phyloP scores from a whole-genome alignment of 2,329 filamentous ascomycete genomes.

The Aureobasidium subglaciale region DNA sequence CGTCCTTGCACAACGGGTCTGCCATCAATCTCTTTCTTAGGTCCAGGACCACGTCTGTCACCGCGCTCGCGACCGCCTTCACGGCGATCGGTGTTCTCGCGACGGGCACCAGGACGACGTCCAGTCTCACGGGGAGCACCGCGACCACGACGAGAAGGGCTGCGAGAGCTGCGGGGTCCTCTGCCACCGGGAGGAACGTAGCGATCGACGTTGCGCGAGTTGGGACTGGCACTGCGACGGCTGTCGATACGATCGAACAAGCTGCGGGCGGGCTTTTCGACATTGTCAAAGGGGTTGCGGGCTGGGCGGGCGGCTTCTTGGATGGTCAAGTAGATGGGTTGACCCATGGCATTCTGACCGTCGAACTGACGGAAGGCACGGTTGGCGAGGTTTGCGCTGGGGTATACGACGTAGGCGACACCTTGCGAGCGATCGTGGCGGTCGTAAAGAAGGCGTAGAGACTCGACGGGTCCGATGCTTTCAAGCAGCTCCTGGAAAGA shows the following conservation, averaged over 20 bases:
- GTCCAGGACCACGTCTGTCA: conserved; percentile 36
- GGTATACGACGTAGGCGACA: conserved; percentile 76
- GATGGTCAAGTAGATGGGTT: conserved; percentile 66
- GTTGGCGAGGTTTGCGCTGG: conserved; percentile 60
- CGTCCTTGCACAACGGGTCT: conserved; percentile 37
- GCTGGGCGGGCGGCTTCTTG: conserved; percentile 37
- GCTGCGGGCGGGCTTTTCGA: conserved; percentile 47
- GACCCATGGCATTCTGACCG: conserved; percentile 81
- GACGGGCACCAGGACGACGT: conserved; percentile 39
- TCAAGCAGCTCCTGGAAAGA: conserved; percentile 64
- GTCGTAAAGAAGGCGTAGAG: conserved; percentile 71
- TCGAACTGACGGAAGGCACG: conserved; percentile 74
- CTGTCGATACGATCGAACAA: conserved; percentile 58
- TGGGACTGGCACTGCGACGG: conserved; percentile 39
- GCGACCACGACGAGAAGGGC: conserved; percentile 45
- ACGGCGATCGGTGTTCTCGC: conserved; percentile 28
- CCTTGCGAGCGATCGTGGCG: conserved; percentile 83
- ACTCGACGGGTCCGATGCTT: conserved; percentile 64
- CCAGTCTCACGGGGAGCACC: conserved; percentile 37
- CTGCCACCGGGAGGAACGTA: conserved; percentile 62
- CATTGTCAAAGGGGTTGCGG: conserved; percentile 43
- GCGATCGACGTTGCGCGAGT: conserved; percentile 66
- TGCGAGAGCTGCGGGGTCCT: conserved; percentile 40
- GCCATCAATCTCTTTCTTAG: conserved; percentile 43
- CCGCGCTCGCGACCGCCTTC: conserved; percentile 29